Evolutionary conservation across 768 basidiomycete species (phyloP), one percentile per base, ranked within the genome.

Genomic region (Sarcomyxa edulis): DNA sequence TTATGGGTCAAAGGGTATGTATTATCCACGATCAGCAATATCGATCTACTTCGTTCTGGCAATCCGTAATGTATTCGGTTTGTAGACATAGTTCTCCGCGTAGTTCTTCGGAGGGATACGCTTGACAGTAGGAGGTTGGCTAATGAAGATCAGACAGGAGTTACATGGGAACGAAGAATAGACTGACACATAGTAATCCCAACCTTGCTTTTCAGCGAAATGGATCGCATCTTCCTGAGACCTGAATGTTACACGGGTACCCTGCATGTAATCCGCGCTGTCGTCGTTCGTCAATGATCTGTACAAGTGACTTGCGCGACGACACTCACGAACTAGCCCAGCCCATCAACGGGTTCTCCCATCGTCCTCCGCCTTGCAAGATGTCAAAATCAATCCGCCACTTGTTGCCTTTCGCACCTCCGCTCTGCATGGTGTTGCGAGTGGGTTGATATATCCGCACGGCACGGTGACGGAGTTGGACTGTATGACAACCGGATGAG

Each of bases 321-420:
- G 40, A n/a, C 9, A 74, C 87, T 63, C 57, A 94, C 87, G 91
- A 92, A 67, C 84, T 88, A 0, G 93, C 94, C 71, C 77, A 99
- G 30, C 95, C 95, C 90, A 98, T 99, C 48, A 99, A 59, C 4
- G 91, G 90, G 55, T 98, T 99, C 72, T 97, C 93, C 95, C 95
- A 99, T 36, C 95, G 75, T 9, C 89, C 92, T 20, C 76, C 81
- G 23, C 94, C 91, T 42, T 77, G 79, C n/a, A 97, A 67, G 40
- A 80, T 80, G 52, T 98, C 95, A 70, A 83, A 98, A 61, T 98
- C 95, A 53, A 99, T 78, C 47, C 90, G 71, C 95, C 95, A 99
- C 50, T 85, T 81, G 48, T 84, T 76, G 8, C 78, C 76, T 62
- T 93, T 93, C 37, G 78, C 81, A 28, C 81, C 73, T 34, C 90